Evolutionary conservation across 371 early-diverging fungal genomes (phyloP).

Genomic region (Mycotypha africana): DNA sequence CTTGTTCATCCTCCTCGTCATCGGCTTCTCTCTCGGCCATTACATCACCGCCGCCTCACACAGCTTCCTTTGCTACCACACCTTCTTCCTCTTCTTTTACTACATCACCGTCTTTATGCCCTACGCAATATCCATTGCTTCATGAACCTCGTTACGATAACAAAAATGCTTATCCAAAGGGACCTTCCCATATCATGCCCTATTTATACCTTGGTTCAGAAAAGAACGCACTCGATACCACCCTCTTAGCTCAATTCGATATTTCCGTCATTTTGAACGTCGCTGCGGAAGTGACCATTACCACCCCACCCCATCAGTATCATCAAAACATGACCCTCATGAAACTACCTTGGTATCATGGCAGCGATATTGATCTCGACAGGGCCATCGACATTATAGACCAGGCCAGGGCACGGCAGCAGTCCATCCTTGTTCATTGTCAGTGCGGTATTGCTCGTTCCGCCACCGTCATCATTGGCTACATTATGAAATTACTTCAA

Average conservation of each 20-base stretch:
- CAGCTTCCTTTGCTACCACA: too few species aligned
- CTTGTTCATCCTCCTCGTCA: too few species aligned
- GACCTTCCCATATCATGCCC: constrained; percentile 59
- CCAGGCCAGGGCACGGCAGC: constrained; percentile 45
- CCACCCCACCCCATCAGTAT: constrained; percentile 16
- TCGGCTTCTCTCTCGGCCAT: too few species aligned
- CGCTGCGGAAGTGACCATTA: constrained; percentile 65
- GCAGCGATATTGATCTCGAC: constrained; percentile 65
- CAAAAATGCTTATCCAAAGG: constrained; percentile 35
- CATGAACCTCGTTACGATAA: constrained; percentile 14
- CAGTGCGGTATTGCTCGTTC: constrained; percentile 88
- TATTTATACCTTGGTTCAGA: constrained; percentile 71
- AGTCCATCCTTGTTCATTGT: constrained; percentile 80
- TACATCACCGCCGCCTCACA: too few species aligned
- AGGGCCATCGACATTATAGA: constrained; percentile 71
- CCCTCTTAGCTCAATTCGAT: constrained; percentile 33
- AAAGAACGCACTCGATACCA: constrained; percentile 45
- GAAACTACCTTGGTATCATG: constrained; percentile 77
- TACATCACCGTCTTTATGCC: too few species aligned
- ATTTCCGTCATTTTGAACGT: constrained; percentile 71
- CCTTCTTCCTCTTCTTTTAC: too few species aligned
- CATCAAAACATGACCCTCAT: constrained; percentile 37
- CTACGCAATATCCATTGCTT: too few species aligned
- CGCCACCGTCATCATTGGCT: constrained; percentile 83
- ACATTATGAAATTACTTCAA: constrained; percentile 69